A percentile compares a stretch with the other conserved stretches of the same genome.
These are phyloP conservation scores for Pseudopyrenochaeta lycopersici DNA, from an alignment of 2,329 filamentous ascomycete species.

Conservation along the genomic window DNA sequence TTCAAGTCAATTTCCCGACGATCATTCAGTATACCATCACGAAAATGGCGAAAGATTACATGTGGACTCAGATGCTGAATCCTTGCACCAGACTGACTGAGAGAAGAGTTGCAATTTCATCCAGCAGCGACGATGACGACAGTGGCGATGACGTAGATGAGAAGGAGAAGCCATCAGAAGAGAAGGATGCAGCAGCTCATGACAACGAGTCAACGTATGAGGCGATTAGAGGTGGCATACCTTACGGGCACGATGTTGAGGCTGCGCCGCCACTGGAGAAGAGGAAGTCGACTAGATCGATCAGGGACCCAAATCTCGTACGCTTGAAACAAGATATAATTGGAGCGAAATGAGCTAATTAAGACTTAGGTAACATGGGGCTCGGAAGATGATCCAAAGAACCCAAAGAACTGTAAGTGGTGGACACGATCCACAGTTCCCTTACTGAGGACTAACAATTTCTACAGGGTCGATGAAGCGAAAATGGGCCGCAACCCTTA, in stretches of 20 bases:
- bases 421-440: no score
- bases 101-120: slow-evolving; percentile 18
- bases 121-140: slow-evolving; percentile 18
- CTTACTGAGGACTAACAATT: no score
- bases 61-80: slow-evolving; percentile 27
- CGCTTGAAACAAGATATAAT: not conserved
- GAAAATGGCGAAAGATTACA: slow-evolving; percentile 37
- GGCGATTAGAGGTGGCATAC: slow-evolving; percentile 39
- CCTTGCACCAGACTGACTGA: slow-evolving; percentile 35
- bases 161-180: slow-evolving; percentile 14
- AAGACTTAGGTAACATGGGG: slow-evolving; percentile 55
- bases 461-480: slow-evolving; percentile 41
- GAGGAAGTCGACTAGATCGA: slow-evolving; percentile 30
- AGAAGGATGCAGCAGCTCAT: slow-evolving; percentile 19
- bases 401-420: slow-evolving; percentile 50
- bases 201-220: slow-evolving; percentile 26
- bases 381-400: slow-evolving; percentile 54
- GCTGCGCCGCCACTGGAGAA: slow-evolving; percentile 31
- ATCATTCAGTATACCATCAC: slow-evolving; percentile 47
- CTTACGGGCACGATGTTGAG: slow-evolving; percentile 45
- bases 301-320: slow-evolving; percentile 46
- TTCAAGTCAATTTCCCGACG: slow-evolving; percentile 44
- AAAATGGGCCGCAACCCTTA: slow-evolving; percentile 57
- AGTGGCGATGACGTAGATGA: slow-evolving; percentile 14
- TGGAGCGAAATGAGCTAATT: no score